A percentile compares a stretch with the other conserved stretches of the same genome.
These are phyloP conservation scores for Blastobotrys attinorum DNA, from an alignment of 805 yeast genomes.

Conservation along the genomic window DNA sequence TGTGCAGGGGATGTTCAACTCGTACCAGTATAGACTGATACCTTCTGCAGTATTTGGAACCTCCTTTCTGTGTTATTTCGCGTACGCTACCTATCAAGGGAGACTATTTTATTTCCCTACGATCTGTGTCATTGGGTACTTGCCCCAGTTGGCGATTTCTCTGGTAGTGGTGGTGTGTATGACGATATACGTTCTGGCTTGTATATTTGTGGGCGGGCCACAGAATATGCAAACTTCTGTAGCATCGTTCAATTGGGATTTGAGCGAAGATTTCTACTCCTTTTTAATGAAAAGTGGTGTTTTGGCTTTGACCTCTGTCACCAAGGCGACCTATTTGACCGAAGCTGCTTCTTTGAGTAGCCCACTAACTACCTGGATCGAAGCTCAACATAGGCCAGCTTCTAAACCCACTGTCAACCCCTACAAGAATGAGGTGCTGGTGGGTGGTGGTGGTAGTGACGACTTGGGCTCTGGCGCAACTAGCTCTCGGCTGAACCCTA, in stretches of 20 bases:
- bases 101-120: conserved; percentile 43
- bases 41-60: conserved; percentile 57
- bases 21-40: conserved; percentile 48
- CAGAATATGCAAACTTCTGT: conserved; percentile 34
- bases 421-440: conserved; percentile 57
- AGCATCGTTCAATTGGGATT: conserved; percentile 26
- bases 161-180: conserved; percentile 44
- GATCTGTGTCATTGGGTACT: conserved; percentile 48
- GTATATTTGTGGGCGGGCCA: conserved; percentile 44
- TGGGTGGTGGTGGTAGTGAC: too few relatives aligned
- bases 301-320: conserved; percentile 59
- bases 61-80: conserved; percentile 42
- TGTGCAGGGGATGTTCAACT: conserved; percentile 47
- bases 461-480: too few relatives aligned
- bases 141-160: conserved; percentile 58
- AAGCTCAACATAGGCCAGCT: conserved; percentile 17
- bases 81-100: conserved; percentile 35
- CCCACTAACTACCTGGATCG: conserved; percentile 53
- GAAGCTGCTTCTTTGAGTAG: conserved; percentile 44
- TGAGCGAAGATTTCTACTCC: conserved; percentile 60
- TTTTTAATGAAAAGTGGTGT: conserved; percentile 52
- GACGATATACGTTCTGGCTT: conserved; percentile 48
- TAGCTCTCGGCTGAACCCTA: too few relatives aligned
- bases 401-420: conserved; percentile 2
- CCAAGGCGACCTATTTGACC: conserved; percentile 55